Percentiles rank a stretch among this genome's conserved stretches.
phyloP scores from a whole-genome alignment of 2,329 filamentous ascomycete species.

The Sarocladium kiliense region DNA sequence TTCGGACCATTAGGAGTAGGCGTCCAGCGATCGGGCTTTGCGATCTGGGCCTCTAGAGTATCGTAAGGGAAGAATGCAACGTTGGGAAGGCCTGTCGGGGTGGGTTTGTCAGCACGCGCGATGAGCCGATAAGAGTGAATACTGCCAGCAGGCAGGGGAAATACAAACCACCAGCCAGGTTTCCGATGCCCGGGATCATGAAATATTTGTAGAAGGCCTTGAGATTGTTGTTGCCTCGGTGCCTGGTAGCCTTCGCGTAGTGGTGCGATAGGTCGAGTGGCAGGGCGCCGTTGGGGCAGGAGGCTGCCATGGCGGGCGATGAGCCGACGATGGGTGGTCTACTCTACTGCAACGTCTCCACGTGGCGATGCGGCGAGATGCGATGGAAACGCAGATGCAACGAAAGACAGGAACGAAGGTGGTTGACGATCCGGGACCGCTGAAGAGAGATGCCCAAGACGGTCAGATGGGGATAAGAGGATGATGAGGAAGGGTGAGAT shows the following conservation, averaged over 20 bases:
- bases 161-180: constrained; percentile 55
- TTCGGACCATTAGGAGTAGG: constrained; percentile 60
- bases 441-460: too few species aligned
- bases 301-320: background rate
- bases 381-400: background rate
- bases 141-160: constrained; percentile 6
- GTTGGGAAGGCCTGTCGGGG: constrained; percentile 65
- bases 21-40: constrained; percentile 67
- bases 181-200: constrained; percentile 54
- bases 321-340: background rate
- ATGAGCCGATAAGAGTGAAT: background rate
- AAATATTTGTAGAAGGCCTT: constrained; percentile 89
- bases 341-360: background rate
- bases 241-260: constrained; percentile 64
- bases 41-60: constrained; percentile 77
- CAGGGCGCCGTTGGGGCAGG: constrained; percentile 8
- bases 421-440: too few species aligned
- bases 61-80: constrained; percentile 83
- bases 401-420: background rate
- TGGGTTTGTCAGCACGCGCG: background rate
- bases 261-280: constrained; percentile 78
- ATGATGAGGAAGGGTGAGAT: too few species aligned
- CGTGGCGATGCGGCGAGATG: background rate
- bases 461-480: too few species aligned
- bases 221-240: constrained; percentile 59